Percentiles rank a stretch among this genome's conserved stretches.
Evolutionary conservation across 2,329 filamentous ascomycete genomes (phyloP).

Genomic region (Cladosporium sp.): DNA sequence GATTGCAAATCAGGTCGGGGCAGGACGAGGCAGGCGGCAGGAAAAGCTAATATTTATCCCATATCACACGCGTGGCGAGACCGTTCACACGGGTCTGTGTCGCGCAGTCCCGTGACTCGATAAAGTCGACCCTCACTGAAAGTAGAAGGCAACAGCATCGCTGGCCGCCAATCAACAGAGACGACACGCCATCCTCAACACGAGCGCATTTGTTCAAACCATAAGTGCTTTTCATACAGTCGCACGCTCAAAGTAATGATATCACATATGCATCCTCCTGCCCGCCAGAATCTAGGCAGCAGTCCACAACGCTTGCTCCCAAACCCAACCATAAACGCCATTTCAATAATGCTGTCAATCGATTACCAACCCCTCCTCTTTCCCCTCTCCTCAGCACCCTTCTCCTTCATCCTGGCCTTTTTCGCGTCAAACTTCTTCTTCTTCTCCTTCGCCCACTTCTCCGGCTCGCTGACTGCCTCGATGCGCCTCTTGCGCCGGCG

Average conservation of each 20-base stretch:
- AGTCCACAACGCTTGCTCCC: background rate
- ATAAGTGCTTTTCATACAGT: background rate
- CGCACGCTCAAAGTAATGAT: background rate
- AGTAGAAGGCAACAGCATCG: no score
- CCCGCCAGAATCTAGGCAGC: background rate
- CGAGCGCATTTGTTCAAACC: no score
- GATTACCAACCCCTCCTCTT: conserved; percentile 62
- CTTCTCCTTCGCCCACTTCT: conserved; percentile 72
- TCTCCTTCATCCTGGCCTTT: conserved; percentile 75
- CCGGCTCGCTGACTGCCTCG: conserved; percentile 76
- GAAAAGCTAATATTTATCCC: no score
- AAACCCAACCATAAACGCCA: background rate
- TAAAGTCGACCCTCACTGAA: no score
- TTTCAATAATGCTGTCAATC: background rate
- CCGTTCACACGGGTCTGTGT: no score
- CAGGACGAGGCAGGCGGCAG: no score
- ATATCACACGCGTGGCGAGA: no score
- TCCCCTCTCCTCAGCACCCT: conserved; percentile 64
- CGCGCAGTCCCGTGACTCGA: no score
- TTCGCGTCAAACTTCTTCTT: conserved; percentile 77
- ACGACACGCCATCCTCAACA: no score
- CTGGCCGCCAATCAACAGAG: no score
- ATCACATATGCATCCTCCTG: background rate
- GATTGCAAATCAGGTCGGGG: no score
- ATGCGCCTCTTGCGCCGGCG: conserved; percentile 81